Evolutionary conservation across 371 early-diverging fungal species (phyloP).

Genomic region (Umbelopsis sp.): DNA sequence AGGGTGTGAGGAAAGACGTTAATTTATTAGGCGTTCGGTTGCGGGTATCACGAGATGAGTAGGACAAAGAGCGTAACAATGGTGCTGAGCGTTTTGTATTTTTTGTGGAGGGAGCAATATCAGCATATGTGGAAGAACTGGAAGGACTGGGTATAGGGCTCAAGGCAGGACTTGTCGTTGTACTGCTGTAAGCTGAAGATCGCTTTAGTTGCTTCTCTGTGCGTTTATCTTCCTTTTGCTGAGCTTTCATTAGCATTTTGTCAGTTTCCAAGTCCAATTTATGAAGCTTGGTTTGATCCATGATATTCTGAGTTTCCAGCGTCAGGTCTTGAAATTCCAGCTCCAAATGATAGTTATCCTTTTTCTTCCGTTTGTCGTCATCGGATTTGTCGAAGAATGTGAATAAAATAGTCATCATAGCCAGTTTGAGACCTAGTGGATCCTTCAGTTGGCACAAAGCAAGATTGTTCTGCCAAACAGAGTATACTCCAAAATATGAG

Average conservation of each 20-base stretch:
- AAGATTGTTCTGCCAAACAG: slow-evolving; percentile 44
- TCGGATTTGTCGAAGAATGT: slow-evolving; percentile 49
- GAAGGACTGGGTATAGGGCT: slow-evolving; percentile 16
- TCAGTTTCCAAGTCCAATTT: slow-evolving; percentile 5
- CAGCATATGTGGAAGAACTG: neutral
- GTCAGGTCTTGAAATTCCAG: slow-evolving; percentile 1
- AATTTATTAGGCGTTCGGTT: neutral
- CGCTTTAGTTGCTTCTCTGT: slow-evolving; percentile 13
- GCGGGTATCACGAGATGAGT: slow-evolving; percentile 3
- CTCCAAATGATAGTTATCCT: slow-evolving; percentile 8
- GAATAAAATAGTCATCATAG: slow-evolving; percentile 38
- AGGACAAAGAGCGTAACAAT: neutral
- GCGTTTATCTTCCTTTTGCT: neutral
- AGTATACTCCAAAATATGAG: slow-evolving; percentile 49
- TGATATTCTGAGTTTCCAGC: neutral
- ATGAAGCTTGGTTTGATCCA: slow-evolving; percentile 6
- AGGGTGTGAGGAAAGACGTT: neutral
- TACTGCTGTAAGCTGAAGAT: slow-evolving; percentile 12
- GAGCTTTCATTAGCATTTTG: slow-evolving; percentile 2
- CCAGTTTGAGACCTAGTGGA: slow-evolving; percentile 31
- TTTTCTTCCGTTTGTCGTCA: slow-evolving; percentile 34
- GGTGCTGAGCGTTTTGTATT: slow-evolving; percentile 1
- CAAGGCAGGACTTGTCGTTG: neutral
- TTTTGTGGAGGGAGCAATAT: neutral
- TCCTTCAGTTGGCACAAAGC: slow-evolving; percentile 28